Evolutionary conservation across 176 grass and related monocot genomes (phyloP).

Genomic region (Oryza australiensis): DNA sequence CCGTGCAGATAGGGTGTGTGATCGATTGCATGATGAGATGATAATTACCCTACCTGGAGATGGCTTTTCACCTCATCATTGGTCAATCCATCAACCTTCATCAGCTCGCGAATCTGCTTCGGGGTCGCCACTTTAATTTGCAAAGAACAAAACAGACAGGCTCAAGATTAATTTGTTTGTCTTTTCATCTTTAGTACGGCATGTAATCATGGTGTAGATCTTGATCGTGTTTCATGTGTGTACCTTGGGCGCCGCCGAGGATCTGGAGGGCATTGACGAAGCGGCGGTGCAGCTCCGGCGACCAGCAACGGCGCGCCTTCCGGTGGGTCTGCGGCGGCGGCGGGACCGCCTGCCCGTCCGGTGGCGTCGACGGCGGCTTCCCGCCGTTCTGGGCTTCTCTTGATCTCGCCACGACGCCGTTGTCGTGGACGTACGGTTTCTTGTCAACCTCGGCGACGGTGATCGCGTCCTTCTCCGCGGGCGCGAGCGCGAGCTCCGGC

Average conservation of each 20-base stretch:
- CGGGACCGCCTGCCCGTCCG: slow-evolving; percentile 37
- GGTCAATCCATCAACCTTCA: slow-evolving; percentile 95
- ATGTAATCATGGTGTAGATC: not conserved
- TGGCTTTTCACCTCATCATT: slow-evolving; percentile 99
- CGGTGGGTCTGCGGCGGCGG: slow-evolving; percentile 54
- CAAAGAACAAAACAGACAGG: not conserved
- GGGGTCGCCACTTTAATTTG: slow-evolving; percentile 80
- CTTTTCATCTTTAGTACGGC: not conserved
- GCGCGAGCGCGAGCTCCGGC: slow-evolving; percentile 73
- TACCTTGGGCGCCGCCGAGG: slow-evolving; percentile 96
- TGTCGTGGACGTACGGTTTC: slow-evolving; percentile 44
- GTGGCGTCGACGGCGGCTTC: slow-evolving; percentile 22
- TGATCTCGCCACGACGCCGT: slow-evolving; percentile 19
- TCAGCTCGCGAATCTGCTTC: slow-evolving; percentile 94
- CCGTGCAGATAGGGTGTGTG: not conserved
- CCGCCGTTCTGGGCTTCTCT: slow-evolving; percentile 50
- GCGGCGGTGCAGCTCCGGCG: slow-evolving; percentile 94
- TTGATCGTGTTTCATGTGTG: not conserved
- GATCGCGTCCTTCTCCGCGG: slow-evolving; percentile 54
- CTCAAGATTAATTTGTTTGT: slow-evolving; percentile 22
- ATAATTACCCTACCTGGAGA: slow-evolving; percentile 86
- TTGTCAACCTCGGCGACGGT: slow-evolving; percentile 21
- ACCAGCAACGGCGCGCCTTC: slow-evolving; percentile 96
- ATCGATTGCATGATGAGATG: slow-evolving; percentile 33
- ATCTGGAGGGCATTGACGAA: slow-evolving; percentile 99